Evolutionary conservation across 345 rosid species (phyloP).

Genomic region (Sonneratia caseolaris): DNA sequence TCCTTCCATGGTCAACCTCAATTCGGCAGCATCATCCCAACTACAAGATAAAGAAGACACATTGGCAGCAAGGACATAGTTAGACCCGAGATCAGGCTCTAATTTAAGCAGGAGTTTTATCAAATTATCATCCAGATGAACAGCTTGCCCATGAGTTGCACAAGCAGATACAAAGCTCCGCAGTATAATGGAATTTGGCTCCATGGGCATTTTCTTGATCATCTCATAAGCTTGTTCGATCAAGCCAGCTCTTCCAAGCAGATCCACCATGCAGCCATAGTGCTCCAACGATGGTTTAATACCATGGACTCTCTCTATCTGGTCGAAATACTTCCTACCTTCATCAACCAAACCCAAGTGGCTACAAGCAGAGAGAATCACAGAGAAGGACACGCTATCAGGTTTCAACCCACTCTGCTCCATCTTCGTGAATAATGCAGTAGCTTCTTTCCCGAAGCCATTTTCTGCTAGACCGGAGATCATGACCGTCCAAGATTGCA

Average conservation of each 20-base stretch:
- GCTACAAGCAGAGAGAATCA: constrained; percentile 23
- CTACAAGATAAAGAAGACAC: constrained; percentile 17
- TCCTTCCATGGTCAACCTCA: constrained; percentile 13
- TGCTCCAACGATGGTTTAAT: constrained; percentile 22
- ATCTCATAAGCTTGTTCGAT: constrained; percentile 19
- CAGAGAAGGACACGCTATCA: constrained; percentile 18
- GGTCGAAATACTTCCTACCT: constrained; percentile 15
- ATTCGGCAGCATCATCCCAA: constrained; percentile 20
- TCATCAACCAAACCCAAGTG: constrained; percentile 22
- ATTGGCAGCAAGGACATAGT: constrained; percentile 20
- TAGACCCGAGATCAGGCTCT: constrained; percentile 19
- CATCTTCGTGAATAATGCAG: constrained; percentile 17
- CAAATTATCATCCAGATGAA: constrained; percentile 5
- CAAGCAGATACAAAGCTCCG: constrained; percentile 25
- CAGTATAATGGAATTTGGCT: constrained; percentile 18
- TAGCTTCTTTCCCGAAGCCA: constrained; percentile 14
- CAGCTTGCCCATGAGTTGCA: constrained; percentile 15
- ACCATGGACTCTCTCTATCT: constrained; percentile 10
- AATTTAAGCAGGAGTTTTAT: constrained; percentile 12
- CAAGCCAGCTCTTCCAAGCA: constrained; percentile 30
- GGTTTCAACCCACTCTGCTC: constrained; percentile 15
- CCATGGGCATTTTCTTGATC: constrained; percentile 21
- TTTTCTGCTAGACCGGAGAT: constrained; percentile 30
- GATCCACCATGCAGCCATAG: constrained; percentile 28
- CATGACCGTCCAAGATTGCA: constrained; percentile 43